Base-by-base conservation (phyloP, 108 stramenopile species). In the Skeletonema potamos region DNA sequence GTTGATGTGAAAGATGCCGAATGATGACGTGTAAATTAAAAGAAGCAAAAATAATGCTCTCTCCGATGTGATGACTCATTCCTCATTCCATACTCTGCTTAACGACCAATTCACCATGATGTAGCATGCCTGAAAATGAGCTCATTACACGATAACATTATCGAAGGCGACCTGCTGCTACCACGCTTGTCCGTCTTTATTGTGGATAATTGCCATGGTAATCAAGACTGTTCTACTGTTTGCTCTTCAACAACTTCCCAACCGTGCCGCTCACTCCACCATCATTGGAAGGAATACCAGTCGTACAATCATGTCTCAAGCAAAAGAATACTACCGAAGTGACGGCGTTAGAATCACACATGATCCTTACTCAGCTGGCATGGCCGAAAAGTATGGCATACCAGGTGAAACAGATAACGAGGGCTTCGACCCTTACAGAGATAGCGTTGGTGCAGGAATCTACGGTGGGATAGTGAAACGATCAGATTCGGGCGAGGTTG, bases 341-440 rank as follows among this genome's bases (percentile, higher is more conserved):
- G 89, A 90, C 48, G 89, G 89, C 20, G 89, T 90, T 15, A 77
- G 82, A 6, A 90, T 88, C 34, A 83, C 78, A n/a, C 82, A 82
- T 58, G 87, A 91, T 68, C 90, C 90, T 0, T 89, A 90, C 66
- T 82, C 86, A 15, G 74, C 87, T 6, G 92, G 89, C 9, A 87
- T 92, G 85, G 86, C 87, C 2, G 85, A 90, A 61, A 87, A 90
- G 43, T 92, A 92, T 70, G 89, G 92, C 20, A 66, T 83, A 0
- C 86, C 87, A 18, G 88, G 88, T 8, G 29, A 81, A 0, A 90
- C 90, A n/a, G 85, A 90, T 62, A 54, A 51, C 12, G 90, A 91
- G 37, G 93, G 93, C 24, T 94, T 94, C 63, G 89, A 94, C 54
- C 90, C 90, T 0, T 93, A 90, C 62, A 77, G 78, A 2, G 93